phyloP scores from a whole-genome alignment of 345 rosid genomes.

The Hibiscus mutabilis region DNA sequence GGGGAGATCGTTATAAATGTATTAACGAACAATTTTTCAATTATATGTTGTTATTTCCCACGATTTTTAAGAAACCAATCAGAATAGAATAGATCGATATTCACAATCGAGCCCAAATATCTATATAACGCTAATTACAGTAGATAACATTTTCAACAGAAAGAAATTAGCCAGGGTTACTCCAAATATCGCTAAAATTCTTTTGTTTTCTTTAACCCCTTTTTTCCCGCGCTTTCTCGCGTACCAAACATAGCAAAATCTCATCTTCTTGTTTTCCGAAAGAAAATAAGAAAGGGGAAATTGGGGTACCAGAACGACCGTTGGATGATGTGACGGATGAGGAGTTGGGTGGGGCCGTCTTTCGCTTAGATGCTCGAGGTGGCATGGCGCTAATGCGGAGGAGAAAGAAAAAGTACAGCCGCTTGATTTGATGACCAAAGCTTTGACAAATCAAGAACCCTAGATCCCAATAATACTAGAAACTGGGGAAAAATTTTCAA shows the following conservation, averaged over 20 bases:
- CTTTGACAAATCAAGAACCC: slow-evolving; percentile 15
- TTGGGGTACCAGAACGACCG: slow-evolving; percentile 18
- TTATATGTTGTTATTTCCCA: not conserved
- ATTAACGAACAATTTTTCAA: not conserved
- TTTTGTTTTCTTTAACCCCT: not conserved
- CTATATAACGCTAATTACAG: not conserved
- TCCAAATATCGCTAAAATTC: not conserved
- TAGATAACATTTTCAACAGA: not conserved
- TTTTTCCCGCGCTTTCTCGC: slow-evolving; percentile 15
- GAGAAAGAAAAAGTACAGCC: slow-evolving; percentile 12
- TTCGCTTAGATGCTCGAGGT: slow-evolving; percentile 43
- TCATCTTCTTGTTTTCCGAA: not conserved
- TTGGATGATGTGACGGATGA: slow-evolving; percentile 28
- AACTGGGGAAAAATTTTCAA: not conserved
- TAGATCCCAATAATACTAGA: slow-evolving; percentile 3
- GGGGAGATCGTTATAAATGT: no score
- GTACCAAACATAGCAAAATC: not conserved
- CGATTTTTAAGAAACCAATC: slow-evolving; percentile 21
- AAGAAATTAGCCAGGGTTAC: not conserved
- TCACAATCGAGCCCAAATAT: not conserved
- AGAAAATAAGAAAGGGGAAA: not conserved
- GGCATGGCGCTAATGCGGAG: slow-evolving; percentile 22
- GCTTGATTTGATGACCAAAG: slow-evolving; percentile 17
- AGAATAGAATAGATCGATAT: not conserved
- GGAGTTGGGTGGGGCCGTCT: slow-evolving; percentile 32